Percentiles rank a stretch among this genome's conserved stretches.
Conservation (phyloP, 2,329 filamentous ascomycete species). For the Aspergillus sp. region DNA sequence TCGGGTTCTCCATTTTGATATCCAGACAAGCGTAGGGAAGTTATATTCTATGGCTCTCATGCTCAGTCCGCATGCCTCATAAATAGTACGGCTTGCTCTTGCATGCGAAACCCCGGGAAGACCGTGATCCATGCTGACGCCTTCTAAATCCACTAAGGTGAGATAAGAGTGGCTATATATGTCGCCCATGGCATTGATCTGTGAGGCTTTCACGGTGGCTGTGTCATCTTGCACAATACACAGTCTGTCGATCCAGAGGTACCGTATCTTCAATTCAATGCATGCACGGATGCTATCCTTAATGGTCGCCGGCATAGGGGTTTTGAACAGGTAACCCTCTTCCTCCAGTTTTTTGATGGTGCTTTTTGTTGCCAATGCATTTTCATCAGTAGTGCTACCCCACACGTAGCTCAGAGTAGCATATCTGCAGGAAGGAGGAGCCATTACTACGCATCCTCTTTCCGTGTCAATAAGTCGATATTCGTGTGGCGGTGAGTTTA, state of each 20-base stretch:
- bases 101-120: neutral
- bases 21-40: neutral
- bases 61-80: neutral
- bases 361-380: neutral
- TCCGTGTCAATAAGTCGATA: neutral
- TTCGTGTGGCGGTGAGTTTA: neutral
- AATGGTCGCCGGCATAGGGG: neutral
- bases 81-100: neutral
- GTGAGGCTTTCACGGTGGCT: neutral
- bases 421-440: neutral
- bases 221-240: conserved; percentile 3
- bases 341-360: neutral
- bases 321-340: neutral
- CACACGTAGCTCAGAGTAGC: conserved; percentile 4
- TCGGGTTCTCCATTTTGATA: neutral
- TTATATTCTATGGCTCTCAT: neutral
- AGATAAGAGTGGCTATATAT: neutral
- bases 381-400: neutral
- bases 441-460: neutral
- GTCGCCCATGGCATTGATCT: neutral
- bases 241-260: conserved; percentile 2
- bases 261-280: neutral
- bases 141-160: neutral
- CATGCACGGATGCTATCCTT: neutral
- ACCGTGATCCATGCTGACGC: neutral